Evolutionary conservation across 2,329 filamentous ascomycete genomes (phyloP), one percentile per base, ranked within the genome.

Genomic region (Cladorrhinum sp.): DNA sequence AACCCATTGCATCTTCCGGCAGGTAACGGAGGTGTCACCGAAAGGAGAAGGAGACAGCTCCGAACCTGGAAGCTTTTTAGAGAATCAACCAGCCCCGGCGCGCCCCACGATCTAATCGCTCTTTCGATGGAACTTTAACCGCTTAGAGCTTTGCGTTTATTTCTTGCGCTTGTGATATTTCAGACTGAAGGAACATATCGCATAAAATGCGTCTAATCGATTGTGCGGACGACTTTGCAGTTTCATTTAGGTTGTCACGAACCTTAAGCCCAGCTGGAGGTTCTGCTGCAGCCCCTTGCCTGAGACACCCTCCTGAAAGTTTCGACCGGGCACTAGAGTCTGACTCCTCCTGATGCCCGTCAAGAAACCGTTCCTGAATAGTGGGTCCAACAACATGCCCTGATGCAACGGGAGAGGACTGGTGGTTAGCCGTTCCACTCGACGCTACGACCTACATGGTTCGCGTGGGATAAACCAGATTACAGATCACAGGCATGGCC

Each of bases 21-120:
- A 55, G 30, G 39, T 46, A 39, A 18, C 42, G 42, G 42, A 46
- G n/a, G n/a, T 8, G 8, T 3, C 2, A 46, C 42, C 42, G 42
- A 21, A 46, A 46, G n/a, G n/a, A 46, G 42, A 46, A 46, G 42
- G 42, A 46, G 42, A 46, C 3, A 30, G n/a, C n/a, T 30, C 26
- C 26, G 26, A 30, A 30, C 26, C 26, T 30, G 26, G 5, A 30
- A 30, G 26, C 10, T 30, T 30, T 30, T 10, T 30, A 3, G 36
- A 42, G 36, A 42, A 7, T 42, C 10, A 12, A 14, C 16, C 26
- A 5, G 26, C 36, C 36, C 36, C 16, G 14, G 16, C 36, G 48
- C 56, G 42, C 48, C 56, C 56, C 56, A 52, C 56, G 56, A 57
- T 51, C 26, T 10, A 20, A 51, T 51, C 55, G 42, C 28, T 2